Evolutionary conservation across 345 rosid genomes (phyloP), one percentile per base, ranked within the genome.

Genomic region (Nephelium lappaceum): DNA sequence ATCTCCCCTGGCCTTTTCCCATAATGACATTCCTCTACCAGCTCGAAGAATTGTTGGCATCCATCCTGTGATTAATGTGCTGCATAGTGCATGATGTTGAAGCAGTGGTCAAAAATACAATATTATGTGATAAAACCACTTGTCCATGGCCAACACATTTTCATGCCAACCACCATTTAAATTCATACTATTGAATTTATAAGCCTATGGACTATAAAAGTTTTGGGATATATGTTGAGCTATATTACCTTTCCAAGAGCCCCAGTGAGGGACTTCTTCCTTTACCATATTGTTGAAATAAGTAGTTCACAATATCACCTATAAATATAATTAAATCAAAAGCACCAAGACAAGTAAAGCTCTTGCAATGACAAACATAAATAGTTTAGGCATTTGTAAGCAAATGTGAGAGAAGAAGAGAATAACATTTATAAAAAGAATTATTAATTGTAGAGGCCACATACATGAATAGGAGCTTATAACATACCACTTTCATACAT

Each of bases 61-160:
- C 98, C 98, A 93, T 78, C 98, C 96, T 0, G 95, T 92, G 71
- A 93, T 65, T 82, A 92, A 85, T 75, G 98, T 93, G 84, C 96
- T 93, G 89, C 73, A 75, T 2, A 65, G 58, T 5, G 42, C 73
- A 41, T 64, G 10, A 66, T 21, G 63, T 53, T 73, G 47, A 38
- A 39, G 27, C 18, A 58, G 70, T 18, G 4, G 19, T 51, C 53
- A 16, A 43, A 62, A 42, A 14, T 4, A 12, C 15, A 41, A 16
- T 61, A 14, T 42, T 10, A 14, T 23, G 39, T 0, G 9, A 67
- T 19, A 39, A 60, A 43, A 8, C 12, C 6, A 43, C 27, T 53
- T 11, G 39, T 10, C 24, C 8, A 9, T 55, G 47, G 19, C 47
- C 11, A 11, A 11, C 27, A 70, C 51, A 42, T 5, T 39, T 68